These are phyloP conservation scores for Furcasterigmium furcatum DNA, from an alignment of 2,329 filamentous ascomycete species.

Conservation along the genomic window DNA sequence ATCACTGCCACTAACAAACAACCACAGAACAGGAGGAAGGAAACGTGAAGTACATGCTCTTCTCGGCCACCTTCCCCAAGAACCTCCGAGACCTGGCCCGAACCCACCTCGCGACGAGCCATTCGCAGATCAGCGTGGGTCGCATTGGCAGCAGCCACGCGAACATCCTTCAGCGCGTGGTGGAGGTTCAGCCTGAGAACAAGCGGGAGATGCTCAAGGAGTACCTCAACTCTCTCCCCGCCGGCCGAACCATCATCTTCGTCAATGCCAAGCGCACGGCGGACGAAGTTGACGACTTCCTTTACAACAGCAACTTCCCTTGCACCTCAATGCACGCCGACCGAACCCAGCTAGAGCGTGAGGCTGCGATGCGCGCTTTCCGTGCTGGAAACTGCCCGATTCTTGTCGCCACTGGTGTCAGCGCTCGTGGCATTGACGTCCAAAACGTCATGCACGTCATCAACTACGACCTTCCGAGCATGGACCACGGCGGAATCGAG, in stretches of 20 bases:
- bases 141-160: conserved; percentile 77
- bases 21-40: conserved; percentile 69
- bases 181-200: conserved; percentile 59
- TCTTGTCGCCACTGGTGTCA: conserved; percentile 80
- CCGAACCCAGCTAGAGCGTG: conserved; percentile 85
- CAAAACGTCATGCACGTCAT: conserved; percentile 85
- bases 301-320: conserved; percentile 78
- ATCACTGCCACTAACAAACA: conserved; percentile 17
- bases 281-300: conserved; percentile 82
- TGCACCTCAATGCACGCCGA: conserved; percentile 86
- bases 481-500: conserved; percentile 77
- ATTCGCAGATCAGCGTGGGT: conserved; percentile 81
- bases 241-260: conserved; percentile 83
- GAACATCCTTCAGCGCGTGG: conserved; percentile 78
- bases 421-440: conserved; percentile 86
- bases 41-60: conserved; percentile 71
- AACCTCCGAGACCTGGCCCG: conserved; percentile 72
- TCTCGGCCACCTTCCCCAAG: conserved; percentile 92
- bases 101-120: conserved; percentile 68
- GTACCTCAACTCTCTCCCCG: conserved; percentile 65
- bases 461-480: conserved; percentile 83
- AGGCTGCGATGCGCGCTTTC: conserved; percentile 87
- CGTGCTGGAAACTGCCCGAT: conserved; percentile 72
- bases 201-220: conserved; percentile 74
- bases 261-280: conserved; percentile 77